These are phyloP conservation scores for Delitschia confertaspora DNA, from an alignment of 495 filamentous ascomycete species.

Conservation along the genomic window DNA sequence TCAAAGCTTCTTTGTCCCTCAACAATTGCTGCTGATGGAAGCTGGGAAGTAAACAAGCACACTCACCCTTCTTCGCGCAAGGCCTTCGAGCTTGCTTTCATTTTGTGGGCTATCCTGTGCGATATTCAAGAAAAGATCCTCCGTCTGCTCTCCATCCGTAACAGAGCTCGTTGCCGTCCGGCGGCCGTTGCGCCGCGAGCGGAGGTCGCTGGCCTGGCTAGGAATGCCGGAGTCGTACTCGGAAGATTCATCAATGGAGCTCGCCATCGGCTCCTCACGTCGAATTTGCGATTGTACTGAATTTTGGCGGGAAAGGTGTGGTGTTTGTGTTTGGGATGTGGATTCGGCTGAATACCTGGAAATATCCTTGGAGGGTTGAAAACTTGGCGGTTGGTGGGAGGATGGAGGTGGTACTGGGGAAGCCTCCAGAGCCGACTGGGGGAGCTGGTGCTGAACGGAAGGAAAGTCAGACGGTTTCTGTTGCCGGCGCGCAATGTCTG, in stretches of 20 bases:
- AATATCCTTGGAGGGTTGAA: constrained; percentile 5
- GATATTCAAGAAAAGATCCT: constrained; percentile 58
- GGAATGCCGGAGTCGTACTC: constrained; percentile 23
- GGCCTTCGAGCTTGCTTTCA: constrained; percentile 40
- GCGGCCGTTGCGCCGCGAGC: neutral
- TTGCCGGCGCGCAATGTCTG: constrained; percentile 21
- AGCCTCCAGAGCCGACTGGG: constrained; percentile 14
- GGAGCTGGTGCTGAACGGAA: constrained; percentile 22
- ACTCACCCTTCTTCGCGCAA: constrained; percentile 40
- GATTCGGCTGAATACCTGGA: neutral
- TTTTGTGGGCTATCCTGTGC: constrained; percentile 46
- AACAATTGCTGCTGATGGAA: neutral
- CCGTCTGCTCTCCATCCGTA: constrained; percentile 29
- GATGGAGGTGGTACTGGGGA: constrained; percentile 7
- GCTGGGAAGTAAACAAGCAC: neutral
- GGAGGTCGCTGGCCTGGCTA: constrained; percentile 12
- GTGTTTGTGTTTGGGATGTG: constrained; percentile 15
- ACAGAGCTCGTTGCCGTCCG: neutral
- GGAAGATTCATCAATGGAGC: constrained; percentile 22
- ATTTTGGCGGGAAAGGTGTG: constrained; percentile 14
- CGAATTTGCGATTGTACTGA: constrained; percentile 1
- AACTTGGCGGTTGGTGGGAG: neutral
- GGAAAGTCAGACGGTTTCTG: constrained; percentile 22
- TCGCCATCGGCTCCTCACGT: constrained; percentile 20
- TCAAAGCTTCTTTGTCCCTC: too few species aligned